Evolutionary conservation across 225 moss, liverwort and hornwort species (phyloP).

Genomic region (Lunularia cruciata): DNA sequence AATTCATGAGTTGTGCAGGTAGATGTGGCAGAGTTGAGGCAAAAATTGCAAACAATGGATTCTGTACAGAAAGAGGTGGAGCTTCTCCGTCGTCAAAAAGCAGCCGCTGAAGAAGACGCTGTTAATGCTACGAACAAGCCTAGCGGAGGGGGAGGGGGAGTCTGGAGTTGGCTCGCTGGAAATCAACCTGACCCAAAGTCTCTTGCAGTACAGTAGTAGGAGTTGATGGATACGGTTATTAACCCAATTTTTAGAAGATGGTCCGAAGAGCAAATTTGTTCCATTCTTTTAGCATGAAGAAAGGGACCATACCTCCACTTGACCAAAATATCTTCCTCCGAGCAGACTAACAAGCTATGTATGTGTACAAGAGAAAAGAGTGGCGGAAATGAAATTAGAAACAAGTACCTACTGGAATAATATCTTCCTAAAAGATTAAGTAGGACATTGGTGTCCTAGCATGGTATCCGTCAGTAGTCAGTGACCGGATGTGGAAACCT

Average conservation of each 20-base stretch:
- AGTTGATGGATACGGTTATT: neutral
- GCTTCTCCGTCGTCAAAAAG: constrained; percentile 62
- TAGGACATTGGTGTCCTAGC: neutral
- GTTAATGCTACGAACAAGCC: constrained; percentile 60
- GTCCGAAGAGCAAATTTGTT: constrained; percentile 8
- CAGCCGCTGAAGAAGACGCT: constrained; percentile 62
- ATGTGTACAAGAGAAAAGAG: constrained; percentile 6
- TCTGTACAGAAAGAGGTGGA: constrained; percentile 72
- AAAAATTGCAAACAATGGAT: constrained; percentile 69
- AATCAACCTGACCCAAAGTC: constrained; percentile 10
- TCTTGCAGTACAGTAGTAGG: neutral
- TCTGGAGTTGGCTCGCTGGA: constrained; percentile 83
- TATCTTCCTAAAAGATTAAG: neutral
- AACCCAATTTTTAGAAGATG: neutral
- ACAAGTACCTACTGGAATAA: neutral
- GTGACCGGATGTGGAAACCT: neutral
- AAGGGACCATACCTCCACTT: neutral
- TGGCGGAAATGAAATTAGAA: neutral
- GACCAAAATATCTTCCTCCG: constrained; percentile 1
- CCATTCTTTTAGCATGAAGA: constrained; percentile 2
- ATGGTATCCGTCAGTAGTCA: neutral
- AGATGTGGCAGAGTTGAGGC: constrained; percentile 81
- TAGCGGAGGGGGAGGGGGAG: constrained; percentile 58
- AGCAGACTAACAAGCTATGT: constrained; percentile 5
- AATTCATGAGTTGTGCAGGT: no score